Evolutionary conservation across 2,329 filamentous ascomycete genomes (phyloP).

Genomic region (Fusarium dimerum): DNA sequence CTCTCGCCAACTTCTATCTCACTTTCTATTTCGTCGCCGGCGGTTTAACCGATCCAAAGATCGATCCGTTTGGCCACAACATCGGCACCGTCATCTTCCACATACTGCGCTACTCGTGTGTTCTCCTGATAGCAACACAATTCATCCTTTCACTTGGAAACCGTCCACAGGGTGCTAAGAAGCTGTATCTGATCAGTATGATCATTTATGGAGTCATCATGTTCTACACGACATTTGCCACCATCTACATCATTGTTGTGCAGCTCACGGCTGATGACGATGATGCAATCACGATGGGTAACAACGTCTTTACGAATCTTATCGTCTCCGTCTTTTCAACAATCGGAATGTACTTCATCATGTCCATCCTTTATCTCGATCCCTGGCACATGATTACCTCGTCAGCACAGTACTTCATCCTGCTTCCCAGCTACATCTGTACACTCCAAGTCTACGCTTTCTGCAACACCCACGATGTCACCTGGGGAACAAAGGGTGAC

Average conservation of each 20-base stretch:
- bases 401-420: conserved; percentile 85
- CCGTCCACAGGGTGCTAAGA: conserved; percentile 89
- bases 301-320: conserved; percentile 93
- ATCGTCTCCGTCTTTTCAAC: conserved; percentile 89
- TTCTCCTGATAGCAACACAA: conserved; percentile 88
- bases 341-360: conserved; percentile 90
- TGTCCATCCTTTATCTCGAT: conserved; percentile 94
- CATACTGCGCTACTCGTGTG: conserved; percentile 79
- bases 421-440: conserved; percentile 93
- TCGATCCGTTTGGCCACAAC: conserved; percentile 90
- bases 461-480: conserved; percentile 45
- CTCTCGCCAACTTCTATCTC: conserved; percentile 97
- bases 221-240: conserved; percentile 89
- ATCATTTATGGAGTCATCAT: conserved; percentile 92
- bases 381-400: conserved; percentile 99
- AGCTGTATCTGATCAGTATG: conserved; percentile 85
- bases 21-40: conserved; percentile 98
- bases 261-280: conserved; percentile 61
- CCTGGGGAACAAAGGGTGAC: conserved; percentile 79
- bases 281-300: conserved; percentile 62
- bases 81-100: conserved; percentile 85
- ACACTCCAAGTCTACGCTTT: conserved; percentile 98
- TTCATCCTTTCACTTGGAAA: conserved; percentile 98
- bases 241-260: conserved; percentile 84
- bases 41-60: conserved; percentile 72